Conservation (phyloP, 1,139 yeast species). For the Hemisphaericaspora xylofermentans region DNA sequence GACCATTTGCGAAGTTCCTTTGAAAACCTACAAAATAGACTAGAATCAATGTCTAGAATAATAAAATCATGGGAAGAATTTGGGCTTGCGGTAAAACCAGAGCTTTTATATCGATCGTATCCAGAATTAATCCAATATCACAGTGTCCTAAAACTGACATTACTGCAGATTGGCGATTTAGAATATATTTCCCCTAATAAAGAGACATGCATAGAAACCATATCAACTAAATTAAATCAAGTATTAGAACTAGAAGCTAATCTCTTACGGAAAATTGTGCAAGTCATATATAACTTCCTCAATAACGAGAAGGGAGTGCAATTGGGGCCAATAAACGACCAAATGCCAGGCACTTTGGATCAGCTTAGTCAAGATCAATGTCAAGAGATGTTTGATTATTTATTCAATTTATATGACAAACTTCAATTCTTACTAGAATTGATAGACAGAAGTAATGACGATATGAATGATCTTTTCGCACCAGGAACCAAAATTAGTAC, state of each 20-base stretch:
- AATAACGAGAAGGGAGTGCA: slow-evolving; percentile 1
- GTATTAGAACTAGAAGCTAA: slow-evolving; percentile 9
- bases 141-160: slow-evolving; percentile 2
- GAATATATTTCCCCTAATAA: slow-evolving; percentile 19
- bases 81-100: slow-evolving; percentile 14
- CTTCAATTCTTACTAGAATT: slow-evolving; percentile 5
- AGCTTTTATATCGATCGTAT: slow-evolving; percentile 20
- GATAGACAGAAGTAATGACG: not conserved
- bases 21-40: not conserved
- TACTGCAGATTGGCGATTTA: slow-evolving; percentile 12
- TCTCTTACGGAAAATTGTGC: slow-evolving; percentile 1
- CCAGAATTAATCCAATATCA: slow-evolving; percentile 15
- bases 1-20: not conserved
- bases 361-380: slow-evolving; percentile 1
- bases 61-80: slow-evolving; percentile 9
- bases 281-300: not conserved
- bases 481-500: not conserved
- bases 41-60: not conserved
- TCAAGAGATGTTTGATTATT: slow-evolving; percentile 5
- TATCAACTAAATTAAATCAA: slow-evolving; percentile 15
- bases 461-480: not conserved
- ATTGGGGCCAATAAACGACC: slow-evolving; percentile 1
- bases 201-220: slow-evolving; percentile 14
- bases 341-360: slow-evolving; percentile 2
- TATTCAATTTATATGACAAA: slow-evolving; percentile 6